Conservation (phyloP, 108 stramenopile genomes). For the Stephanodiscus triporus region DNA sequence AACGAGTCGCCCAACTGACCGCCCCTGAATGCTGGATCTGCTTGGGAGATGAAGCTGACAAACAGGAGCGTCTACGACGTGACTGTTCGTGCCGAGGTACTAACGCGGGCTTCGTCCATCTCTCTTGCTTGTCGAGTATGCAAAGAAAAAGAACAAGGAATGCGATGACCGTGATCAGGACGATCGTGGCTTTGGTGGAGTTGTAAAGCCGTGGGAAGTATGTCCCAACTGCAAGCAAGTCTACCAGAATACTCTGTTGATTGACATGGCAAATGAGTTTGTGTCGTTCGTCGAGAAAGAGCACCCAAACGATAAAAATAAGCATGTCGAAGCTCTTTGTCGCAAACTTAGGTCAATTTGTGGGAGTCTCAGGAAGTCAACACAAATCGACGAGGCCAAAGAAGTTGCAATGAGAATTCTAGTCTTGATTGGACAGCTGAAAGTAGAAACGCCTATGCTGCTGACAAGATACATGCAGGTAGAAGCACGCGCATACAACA, state of each 20-base stretch:
- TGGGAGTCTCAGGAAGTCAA: too few relatives aligned
- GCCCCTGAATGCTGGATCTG: background rate
- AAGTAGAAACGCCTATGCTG: background rate
- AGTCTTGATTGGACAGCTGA: background rate
- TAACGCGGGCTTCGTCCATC: slow-evolving; percentile 3
- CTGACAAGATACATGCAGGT: too few relatives aligned
- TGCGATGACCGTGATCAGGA: too few relatives aligned
- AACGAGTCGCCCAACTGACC: too few relatives aligned
- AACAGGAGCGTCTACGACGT: too few relatives aligned
- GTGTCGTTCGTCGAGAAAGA: too few relatives aligned
- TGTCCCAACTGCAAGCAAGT: slow-evolving; percentile 1
- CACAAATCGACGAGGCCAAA: too few relatives aligned
- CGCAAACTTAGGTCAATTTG: background rate
- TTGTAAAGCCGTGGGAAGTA: background rate
- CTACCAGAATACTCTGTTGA: background rate
- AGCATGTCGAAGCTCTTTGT: background rate
- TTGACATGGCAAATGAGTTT: background rate
- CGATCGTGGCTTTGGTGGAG: background rate
- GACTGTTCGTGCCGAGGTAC: too few relatives aligned
- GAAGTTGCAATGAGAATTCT: background rate
- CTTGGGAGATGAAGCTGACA: too few relatives aligned
- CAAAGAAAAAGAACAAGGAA: background rate
- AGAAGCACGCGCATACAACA: background rate
- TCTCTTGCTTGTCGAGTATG: slow-evolving; percentile 17
- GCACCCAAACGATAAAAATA: background rate